Evolutionary conservation across 805 yeast genomes (phyloP), one percentile per base, ranked within the genome.

Genomic region (Yueomyces sp.): DNA sequence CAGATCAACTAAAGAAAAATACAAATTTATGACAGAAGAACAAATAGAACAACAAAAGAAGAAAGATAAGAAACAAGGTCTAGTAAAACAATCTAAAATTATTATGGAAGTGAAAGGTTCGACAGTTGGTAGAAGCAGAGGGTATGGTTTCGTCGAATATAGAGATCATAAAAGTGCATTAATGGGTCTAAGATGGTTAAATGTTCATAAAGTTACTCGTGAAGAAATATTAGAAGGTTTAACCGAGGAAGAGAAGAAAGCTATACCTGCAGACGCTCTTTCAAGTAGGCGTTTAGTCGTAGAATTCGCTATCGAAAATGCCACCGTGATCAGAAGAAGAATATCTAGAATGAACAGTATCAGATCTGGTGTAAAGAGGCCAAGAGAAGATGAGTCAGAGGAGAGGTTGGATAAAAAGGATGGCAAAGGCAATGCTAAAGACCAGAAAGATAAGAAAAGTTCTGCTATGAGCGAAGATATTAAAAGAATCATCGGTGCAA

Each of bases 141-240:
- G 98, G 47, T 92, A 90, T 56, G 98, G 98, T 49, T 90, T 92
- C 71, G 64, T 92, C 39, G 97, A 92, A 65, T 87, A 73, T 63
- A 79, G 87, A 64, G 95, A 88, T 63, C 98, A 92, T 63, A 83
- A 82, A 63, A 62, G 81, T 49, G 97, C 98, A 1, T 72, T 92
- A 51, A 88, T 87, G 96, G 96, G 94, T 2, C 74, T 92, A 45
- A 78, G 98, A 69, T 92, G 96, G 95, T 72, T 92, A 61, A 92
- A 92, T 62, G 95, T 95, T 5, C 96, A 90, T 59, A 81, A 76
- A 56, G 95, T 92, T 5, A 66, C 85, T 0, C 63, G 62, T 33
- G 76, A 72, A 7, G 96, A 88, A 62, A 73, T 86, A 37, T 46
- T 72, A 26, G 84, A 73, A 49, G 88, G 90, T n/a, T 59, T 82